Conservation (phyloP, 495 filamentous ascomycete species). For the Penicillium subrubescens region DNA sequence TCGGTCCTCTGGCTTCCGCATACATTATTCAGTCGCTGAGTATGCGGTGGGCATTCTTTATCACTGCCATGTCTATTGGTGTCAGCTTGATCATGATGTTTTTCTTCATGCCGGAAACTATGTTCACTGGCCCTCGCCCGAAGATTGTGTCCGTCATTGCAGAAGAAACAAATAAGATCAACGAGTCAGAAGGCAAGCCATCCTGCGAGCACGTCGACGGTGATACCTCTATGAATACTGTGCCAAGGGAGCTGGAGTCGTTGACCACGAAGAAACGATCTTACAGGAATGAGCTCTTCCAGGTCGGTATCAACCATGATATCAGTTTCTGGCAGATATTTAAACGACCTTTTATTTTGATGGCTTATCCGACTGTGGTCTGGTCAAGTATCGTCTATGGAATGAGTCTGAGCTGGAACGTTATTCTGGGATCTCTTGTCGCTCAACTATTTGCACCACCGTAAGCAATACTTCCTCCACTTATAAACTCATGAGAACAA, state of each 20-base stretch:
- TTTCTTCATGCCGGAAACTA: background rate
- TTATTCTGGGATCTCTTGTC: background rate
- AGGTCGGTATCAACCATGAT: background rate
- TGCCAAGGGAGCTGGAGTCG: too few species aligned
- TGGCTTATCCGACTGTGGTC: background rate
- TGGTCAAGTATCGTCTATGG: background rate
- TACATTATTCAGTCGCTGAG: background rate
- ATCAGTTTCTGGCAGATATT: background rate
- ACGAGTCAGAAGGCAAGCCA: background rate
- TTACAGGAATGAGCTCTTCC: too few species aligned
- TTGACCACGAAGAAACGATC: too few species aligned
- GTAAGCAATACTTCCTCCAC: too few species aligned
- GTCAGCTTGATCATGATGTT: background rate
- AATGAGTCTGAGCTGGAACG: background rate
- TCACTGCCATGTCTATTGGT: background rate
- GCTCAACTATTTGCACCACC: background rate
- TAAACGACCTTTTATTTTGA: background rate
- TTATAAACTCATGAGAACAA: too few species aligned
- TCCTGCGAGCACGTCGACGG: too few species aligned
- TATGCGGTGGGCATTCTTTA: background rate
- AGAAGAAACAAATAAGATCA: background rate
- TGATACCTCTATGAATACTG: too few species aligned
- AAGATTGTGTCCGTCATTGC: background rate
- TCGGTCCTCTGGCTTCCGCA: background rate
- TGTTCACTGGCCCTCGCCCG: background rate